phyloP scores from a whole-genome alignment of 306 rosid genomes.

The Vigna angularis region DNA sequence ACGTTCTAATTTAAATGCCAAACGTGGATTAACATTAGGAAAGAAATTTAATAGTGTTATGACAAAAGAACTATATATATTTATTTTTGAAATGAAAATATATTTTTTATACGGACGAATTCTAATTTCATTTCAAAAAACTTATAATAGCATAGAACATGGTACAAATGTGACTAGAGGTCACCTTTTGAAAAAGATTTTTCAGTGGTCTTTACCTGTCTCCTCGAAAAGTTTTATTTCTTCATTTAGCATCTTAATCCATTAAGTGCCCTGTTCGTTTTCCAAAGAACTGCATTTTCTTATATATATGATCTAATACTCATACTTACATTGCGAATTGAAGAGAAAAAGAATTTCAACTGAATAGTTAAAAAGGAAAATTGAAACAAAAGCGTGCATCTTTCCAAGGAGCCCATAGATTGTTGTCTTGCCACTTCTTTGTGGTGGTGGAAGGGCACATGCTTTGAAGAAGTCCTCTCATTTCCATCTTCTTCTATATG shows the following conservation, averaged over 20 bases:
- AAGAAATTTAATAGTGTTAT: too few relatives aligned
- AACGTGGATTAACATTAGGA: too few relatives aligned
- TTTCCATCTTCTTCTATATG: constrained; percentile 53
- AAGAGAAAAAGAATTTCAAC: constrained; percentile 48
- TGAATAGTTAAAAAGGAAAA: constrained; percentile 26
- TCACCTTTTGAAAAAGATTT: neutral
- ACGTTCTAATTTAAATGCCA: too few relatives aligned
- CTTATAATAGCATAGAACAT: too few relatives aligned
- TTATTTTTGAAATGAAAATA: too few relatives aligned
- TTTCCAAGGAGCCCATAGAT: constrained; percentile 31
- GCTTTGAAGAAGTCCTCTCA: constrained; percentile 46
- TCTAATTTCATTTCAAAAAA: too few relatives aligned
- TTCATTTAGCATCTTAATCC: constrained; percentile 29
- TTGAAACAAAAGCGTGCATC: constrained; percentile 42
- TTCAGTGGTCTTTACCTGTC: constrained; percentile 1
- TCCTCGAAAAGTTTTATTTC: constrained; percentile 13
- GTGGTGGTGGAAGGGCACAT: constrained; percentile 35
- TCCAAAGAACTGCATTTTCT: constrained; percentile 35
- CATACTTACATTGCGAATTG: constrained; percentile 40
- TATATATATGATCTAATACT: constrained; percentile 29
- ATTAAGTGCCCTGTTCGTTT: constrained; percentile 10
- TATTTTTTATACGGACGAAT: too few relatives aligned
- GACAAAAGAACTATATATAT: too few relatives aligned
- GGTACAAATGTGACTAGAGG: neutral
- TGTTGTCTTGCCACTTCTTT: constrained; percentile 44